Percentiles rank a stretch among this genome's conserved stretches.
Evolutionary conservation across 805 yeast species (phyloP).

Genomic region (Naumovozyma dairenensis): DNA sequence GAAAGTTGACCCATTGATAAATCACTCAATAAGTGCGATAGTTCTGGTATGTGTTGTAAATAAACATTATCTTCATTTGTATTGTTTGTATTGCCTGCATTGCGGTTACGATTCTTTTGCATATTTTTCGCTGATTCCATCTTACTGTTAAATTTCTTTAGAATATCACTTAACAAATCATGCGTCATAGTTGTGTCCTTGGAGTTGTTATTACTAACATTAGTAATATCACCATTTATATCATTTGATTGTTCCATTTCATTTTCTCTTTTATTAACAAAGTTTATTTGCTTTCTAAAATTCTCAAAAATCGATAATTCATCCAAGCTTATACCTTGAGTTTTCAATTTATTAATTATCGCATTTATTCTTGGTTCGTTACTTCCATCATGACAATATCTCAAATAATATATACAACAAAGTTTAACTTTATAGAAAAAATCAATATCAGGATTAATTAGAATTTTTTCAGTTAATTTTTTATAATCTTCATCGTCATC

Average conservation of each 20-base stretch:
- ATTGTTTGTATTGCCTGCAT: conserved; percentile 21
- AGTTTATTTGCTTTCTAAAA: neutral
- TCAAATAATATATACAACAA: conserved; percentile 61
- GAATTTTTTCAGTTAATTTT: conserved; percentile 45
- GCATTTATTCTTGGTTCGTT: conserved; percentile 44
- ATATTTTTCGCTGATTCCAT: conserved; percentile 12
- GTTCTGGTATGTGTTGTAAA: conserved; percentile 83
- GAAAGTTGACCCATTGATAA: conserved; percentile 30
- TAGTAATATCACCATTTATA: too few relatives aligned
- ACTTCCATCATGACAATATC: conserved; percentile 45
- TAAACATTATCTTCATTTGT: conserved; percentile 51
- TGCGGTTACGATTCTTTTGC: conserved; percentile 23
- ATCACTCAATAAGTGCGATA: conserved; percentile 32
- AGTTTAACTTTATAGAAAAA: conserved; percentile 59
- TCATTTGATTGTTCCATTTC: neutral
- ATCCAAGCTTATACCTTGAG: conserved; percentile 3
- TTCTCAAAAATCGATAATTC: neutral
- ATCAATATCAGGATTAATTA: conserved; percentile 37
- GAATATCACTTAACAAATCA: conserved; percentile 26
- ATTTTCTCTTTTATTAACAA: neutral
- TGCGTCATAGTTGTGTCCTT: too few relatives aligned
- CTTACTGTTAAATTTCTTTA: conserved; percentile 28
- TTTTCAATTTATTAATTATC: conserved; percentile 33
- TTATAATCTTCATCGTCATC: conserved; percentile 47
- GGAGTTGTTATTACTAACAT: conserved; percentile 3